Evolutionary conservation across 257 asterid species (phyloP), one percentile per base, ranked within the genome.

Genomic region (Nicotiana knightiana): DNA sequence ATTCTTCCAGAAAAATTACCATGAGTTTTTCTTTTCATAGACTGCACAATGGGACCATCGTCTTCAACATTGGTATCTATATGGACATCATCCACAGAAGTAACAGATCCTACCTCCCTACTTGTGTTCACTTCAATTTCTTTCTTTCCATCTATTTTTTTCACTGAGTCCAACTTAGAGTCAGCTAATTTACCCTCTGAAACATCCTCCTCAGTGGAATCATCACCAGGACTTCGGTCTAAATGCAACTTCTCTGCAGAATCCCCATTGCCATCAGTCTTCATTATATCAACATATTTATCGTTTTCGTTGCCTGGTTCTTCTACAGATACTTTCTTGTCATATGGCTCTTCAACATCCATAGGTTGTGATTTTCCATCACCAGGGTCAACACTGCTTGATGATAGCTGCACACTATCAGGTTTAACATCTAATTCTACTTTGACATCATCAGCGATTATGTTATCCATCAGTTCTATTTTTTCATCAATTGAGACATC

Each of bases 201-300:
- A 24, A 84, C 86, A 85, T 91, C 97, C 86, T 91, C 98, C 82
- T 91, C 97, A 94, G 93, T 92, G 81, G 92, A 87, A 87, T 95
- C 97, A 88, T 95, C 97, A 70, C 91, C 97, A 87, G 93, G 51
- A 88, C 77, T 70, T 39, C 51, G 51, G 51, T 43, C 51, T 43
- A 43, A 9, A 8, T 43, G 51, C 51, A 43, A 43, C 51, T 43
- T 43, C 51, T 43, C 51, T 43, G 51, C 51, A 43, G 51, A 43
- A 43, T 43, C 51, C 51, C 51, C 51, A 17, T 70, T 7, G 55
- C 32, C 55, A 43, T 43, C 51, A 43, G 51, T 43, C 51, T 43
- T 43, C 51, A 43, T 43, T 43, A 43, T 2, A 43, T 43, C 51
- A 43, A 43, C 51, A 43, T 8, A 43, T 43, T 43, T 43, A 43